Conservation (phyloP, 2,329 filamentous ascomycete genomes). For the Fusarium drepaniforme region DNA sequence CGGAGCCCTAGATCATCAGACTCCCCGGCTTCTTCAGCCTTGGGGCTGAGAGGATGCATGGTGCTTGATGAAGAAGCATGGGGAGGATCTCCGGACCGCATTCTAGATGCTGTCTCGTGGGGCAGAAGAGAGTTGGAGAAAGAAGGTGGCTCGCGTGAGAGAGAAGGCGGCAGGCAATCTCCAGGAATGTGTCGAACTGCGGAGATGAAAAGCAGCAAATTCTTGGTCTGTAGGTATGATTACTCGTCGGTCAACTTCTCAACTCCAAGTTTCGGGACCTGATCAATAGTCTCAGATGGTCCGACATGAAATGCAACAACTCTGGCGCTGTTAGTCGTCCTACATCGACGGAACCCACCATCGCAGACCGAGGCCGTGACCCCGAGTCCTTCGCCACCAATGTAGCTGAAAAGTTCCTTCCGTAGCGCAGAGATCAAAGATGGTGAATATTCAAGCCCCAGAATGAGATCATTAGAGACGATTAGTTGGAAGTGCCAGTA, state of each 20-base stretch:
- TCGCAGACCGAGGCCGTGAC: not conserved
- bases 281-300: conserved; percentile 8
- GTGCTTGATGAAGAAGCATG: not conserved
- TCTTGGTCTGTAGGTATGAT: not conserved
- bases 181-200: not conserved
- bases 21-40: not conserved
- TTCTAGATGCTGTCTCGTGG: not conserved
- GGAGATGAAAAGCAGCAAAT: conserved; percentile 5
- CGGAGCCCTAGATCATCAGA: not conserved
- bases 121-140: not conserved
- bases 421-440: not conserved
- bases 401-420: not conserved
- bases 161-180: not conserved
- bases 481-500: not conserved
- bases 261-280: not conserved
- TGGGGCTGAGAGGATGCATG: not conserved
- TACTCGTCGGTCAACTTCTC: not conserved
- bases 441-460: not conserved
- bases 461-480: conserved; percentile 8
- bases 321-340: conserved; percentile 6
- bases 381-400: not conserved
- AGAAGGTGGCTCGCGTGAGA: not conserved
- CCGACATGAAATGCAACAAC: conserved; percentile 17
- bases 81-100: not conserved
- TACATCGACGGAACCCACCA: not conserved